A percentile compares a stretch with the other conserved stretches of the same genome.
Conservation (phyloP, 768 basidiomycete species). For the Candolleomyces aberdarensis region DNA sequence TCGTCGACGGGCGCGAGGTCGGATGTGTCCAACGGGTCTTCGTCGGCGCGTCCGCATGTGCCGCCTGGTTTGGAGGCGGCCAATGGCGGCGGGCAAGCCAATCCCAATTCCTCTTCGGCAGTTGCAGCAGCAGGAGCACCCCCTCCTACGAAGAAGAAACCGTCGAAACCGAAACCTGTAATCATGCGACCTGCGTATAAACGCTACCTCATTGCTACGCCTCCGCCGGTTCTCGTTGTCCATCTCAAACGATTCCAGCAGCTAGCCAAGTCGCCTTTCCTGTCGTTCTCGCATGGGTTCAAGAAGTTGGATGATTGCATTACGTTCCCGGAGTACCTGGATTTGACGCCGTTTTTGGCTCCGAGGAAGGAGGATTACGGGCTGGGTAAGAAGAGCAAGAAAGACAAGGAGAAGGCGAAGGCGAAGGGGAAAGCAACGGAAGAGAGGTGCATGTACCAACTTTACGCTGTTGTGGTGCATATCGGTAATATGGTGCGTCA, state of each 20-base stretch:
- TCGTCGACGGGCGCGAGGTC: conserved; percentile 10
- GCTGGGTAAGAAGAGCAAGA: conserved; percentile 23
- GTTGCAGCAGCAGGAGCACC: conserved; percentile 1
- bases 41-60: neutral
- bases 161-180: conserved; percentile 49
- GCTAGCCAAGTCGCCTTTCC: conserved; percentile 55
- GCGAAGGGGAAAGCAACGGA: conserved; percentile 8
- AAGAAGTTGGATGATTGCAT: conserved; percentile 93
- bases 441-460: conserved; percentile 36
- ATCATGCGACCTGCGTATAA: conserved; percentile 87
- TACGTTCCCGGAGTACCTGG: conserved; percentile 83
- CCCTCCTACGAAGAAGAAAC: conserved; percentile 20
- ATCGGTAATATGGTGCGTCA: conserved; percentile 79
- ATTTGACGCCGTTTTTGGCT: conserved; percentile 83
- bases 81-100: neutral
- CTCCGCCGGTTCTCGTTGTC: conserved; percentile 86
- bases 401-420: conserved; percentile 9
- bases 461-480: conserved; percentile 84
- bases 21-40: neutral
- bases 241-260: conserved; percentile 97
- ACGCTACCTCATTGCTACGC: conserved; percentile 84
- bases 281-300: conserved; percentile 67
- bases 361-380: conserved; percentile 74
- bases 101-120: neutral
- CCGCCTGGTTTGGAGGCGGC: neutral